Evolutionary conservation across 2,329 filamentous ascomycete genomes (phyloP), one percentile per base, ranked within the genome.

Genomic region (Epichloe festucae): DNA sequence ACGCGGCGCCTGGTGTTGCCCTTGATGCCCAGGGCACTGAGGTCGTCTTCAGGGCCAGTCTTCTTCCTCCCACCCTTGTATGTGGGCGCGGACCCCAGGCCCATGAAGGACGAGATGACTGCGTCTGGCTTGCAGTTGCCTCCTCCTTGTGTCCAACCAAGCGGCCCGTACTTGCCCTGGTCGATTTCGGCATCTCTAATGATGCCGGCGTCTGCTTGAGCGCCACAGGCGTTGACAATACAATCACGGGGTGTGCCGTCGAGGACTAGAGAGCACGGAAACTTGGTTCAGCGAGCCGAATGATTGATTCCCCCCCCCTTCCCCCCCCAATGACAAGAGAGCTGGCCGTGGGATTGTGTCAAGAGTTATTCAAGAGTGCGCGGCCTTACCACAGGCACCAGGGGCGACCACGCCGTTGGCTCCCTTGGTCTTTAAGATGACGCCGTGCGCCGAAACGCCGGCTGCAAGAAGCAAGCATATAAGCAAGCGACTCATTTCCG

Each of bases 71-170:
- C 50, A 27, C 45, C 45, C 4, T 19, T 52, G 31, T 52, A 52
- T 17, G 5, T 48, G 8, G 50, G 46, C 15, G 50, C 45, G 23
- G 35, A 31, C 5, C 50, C 34, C 11, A 48, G 7, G 7, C 50
- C 50, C 50, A 48, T 52, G 46, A 43, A 52, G 8, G 41, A 4
- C 11, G 19, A n/a, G 23, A 48, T 52, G 19, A 52, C 50, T 10
- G 50, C 50, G 8, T 52, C 50, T 2, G 50, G 36, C n/a, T 52
- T 14, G 46, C 50, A 52, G 39, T 52, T 39, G 15, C 50, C 50
- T n/a, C 50, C 50, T 21, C 50, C 50, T 27, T 52, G 50, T 6
- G 50, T 52, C 50, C 50, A 52, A 27, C 50, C 50, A 8, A 52
- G 46, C 8, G 50, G 23, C 7, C 50, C 50, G 14, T 49, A 44